Percentiles rank a stretch among this genome's conserved stretches.
Evolutionary conservation across 768 basidiomycete genomes (phyloP).

Genomic region (Porphyrellus cyaneotinctus): DNA sequence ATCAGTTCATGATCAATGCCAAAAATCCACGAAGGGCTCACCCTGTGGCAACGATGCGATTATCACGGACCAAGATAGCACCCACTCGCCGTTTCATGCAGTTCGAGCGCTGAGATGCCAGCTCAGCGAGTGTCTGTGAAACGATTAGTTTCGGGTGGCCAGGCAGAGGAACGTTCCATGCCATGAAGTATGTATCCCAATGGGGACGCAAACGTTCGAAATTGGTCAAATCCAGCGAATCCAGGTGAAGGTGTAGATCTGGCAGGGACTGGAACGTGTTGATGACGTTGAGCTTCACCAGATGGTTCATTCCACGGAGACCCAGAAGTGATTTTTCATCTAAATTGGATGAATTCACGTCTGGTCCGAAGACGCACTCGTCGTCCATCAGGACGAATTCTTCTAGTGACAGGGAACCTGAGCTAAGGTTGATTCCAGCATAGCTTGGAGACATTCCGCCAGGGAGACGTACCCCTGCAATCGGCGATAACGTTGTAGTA

Average conservation of each 20-base stretch:
- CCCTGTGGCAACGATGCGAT: constrained; percentile 78
- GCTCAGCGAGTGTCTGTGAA: constrained; percentile 74
- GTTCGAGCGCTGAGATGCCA: constrained; percentile 87
- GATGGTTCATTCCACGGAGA: constrained; percentile 33
- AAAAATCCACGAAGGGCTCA: constrained; percentile 29
- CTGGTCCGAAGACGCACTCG: constrained; percentile 53
- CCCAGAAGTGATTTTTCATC: not conserved
- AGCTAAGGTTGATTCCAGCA: constrained; percentile 10
- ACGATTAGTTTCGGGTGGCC: constrained; percentile 5
- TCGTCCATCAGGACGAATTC: constrained; percentile 77
- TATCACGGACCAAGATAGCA: constrained; percentile 84
- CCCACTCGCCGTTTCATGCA: constrained; percentile 98
- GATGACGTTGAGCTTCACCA: constrained; percentile 56
- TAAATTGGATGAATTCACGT: constrained; percentile 19
- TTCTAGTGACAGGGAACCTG: constrained; percentile 46
- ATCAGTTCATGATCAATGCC: not conserved
- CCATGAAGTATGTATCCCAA: constrained; percentile 99
- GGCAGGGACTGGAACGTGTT: constrained; percentile 58
- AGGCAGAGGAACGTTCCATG: constrained; percentile 27
- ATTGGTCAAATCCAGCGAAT: constrained; percentile 64
- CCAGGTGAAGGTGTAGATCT: constrained; percentile 60
- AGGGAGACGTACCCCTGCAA: constrained; percentile 42
- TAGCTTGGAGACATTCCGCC: not conserved
- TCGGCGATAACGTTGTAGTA: constrained; percentile 64
- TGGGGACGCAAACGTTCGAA: constrained; percentile 75